These are phyloP conservation scores for Claviceps spartinae DNA, from an alignment of 2,329 filamentous ascomycete genomes.

Conservation along the genomic window DNA sequence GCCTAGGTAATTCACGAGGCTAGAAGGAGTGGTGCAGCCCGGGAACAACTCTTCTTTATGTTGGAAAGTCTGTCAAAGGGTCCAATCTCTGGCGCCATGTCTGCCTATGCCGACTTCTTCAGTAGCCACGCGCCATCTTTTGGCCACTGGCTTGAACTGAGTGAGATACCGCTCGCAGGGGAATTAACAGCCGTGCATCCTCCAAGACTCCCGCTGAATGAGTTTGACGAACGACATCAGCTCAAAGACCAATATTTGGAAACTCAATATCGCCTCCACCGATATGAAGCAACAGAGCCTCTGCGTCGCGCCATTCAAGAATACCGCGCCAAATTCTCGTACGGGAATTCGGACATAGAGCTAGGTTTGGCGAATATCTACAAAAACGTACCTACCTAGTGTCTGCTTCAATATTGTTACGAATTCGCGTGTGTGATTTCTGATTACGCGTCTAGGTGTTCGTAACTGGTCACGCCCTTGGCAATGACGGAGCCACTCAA, in stretches of 20 bases:
- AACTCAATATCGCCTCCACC: constrained; percentile 60
- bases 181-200: constrained; percentile 13
- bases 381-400: constrained; percentile 41
- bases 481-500: constrained; percentile 40
- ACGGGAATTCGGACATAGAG: constrained; percentile 18
- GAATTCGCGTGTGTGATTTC: too few species aligned
- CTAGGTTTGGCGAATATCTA: constrained; percentile 51
- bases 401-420: neutral
- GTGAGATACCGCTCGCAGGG: constrained; percentile 13
- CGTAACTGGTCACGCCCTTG: constrained; percentile 50
- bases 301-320: constrained; percentile 52
- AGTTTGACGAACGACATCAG: neutral
- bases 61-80: neutral
- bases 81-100: neutral
- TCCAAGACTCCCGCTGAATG: constrained; percentile 7
- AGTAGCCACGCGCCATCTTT: neutral
- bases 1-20: too few species aligned
- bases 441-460: constrained; percentile 37
- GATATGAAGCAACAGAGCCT: constrained; percentile 59
- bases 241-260: constrained; percentile 44
- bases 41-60: neutral
- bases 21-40: neutral
- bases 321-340: constrained; percentile 24
- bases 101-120: constrained; percentile 3
- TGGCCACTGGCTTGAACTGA: neutral